Conservation (phyloP, 1,284 basidiomycete genomes). For the Boletus albobrunnescens region DNA sequence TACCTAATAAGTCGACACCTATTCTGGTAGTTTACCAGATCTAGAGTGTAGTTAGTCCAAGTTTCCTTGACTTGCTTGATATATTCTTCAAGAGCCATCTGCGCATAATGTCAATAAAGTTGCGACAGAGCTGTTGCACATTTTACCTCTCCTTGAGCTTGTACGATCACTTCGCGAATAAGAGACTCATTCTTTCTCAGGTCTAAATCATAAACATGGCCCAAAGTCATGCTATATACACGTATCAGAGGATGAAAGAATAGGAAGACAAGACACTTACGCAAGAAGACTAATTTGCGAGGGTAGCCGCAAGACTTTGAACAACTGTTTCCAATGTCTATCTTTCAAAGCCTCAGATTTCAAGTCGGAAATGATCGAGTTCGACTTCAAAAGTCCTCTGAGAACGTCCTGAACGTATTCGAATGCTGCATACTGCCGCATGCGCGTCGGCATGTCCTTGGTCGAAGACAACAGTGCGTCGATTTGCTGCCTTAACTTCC, state of each 20-base stretch:
- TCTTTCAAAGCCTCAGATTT: constrained; percentile 98
- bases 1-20: constrained; percentile 93
- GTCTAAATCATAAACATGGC: constrained; percentile 96
- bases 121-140: neutral
- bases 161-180: constrained; percentile 93
- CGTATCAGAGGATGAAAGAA: constrained; percentile 5
- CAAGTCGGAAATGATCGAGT: constrained; percentile 84
- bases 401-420: constrained; percentile 96
- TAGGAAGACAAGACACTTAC: constrained; percentile 41
- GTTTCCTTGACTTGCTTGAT: constrained; percentile 94
- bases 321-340: constrained; percentile 97
- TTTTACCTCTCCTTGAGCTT: constrained; percentile 93
- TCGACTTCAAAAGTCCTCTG: constrained; percentile 83
- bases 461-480: constrained; percentile 87
- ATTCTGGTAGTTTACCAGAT: constrained; percentile 98
- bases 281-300: constrained; percentile 63
- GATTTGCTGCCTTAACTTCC: constrained; percentile 92
- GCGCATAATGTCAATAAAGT: constrained; percentile 5
- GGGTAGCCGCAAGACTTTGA: constrained; percentile 80
- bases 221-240: constrained; percentile 80
- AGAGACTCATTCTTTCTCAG: constrained; percentile 86
- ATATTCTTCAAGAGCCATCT: constrained; percentile 94
- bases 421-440: constrained; percentile 98
- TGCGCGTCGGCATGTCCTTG: constrained; percentile 97
- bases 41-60: constrained; percentile 95